Evolutionary conservation across 2,329 filamentous ascomycete genomes (phyloP).

Genomic region (Alternaria alternata): DNA sequence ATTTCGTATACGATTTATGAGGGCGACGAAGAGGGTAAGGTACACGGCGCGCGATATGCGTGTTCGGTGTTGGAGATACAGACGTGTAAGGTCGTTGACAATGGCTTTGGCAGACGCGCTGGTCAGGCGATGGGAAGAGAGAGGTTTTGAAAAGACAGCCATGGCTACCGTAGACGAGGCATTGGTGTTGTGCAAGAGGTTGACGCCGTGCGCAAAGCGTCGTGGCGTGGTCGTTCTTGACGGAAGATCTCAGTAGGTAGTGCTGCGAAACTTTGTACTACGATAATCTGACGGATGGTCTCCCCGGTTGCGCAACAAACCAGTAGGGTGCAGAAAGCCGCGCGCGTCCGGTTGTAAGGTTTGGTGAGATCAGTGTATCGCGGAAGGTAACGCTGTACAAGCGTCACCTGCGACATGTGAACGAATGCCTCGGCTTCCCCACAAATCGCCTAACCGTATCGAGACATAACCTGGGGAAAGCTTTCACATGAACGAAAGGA

Average conservation of each 20-base stretch:
- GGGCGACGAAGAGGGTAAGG: constrained; percentile 52
- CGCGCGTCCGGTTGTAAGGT: constrained; percentile 17
- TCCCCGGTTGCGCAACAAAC: not conserved
- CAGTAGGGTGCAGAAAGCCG: not conserved
- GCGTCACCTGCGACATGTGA: constrained; percentile 31
- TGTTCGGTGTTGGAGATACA: constrained; percentile 52
- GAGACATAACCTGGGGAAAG: constrained; percentile 14
- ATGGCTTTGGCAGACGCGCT: constrained; percentile 47
- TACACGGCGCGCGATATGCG: constrained; percentile 54
- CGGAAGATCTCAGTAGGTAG: not conserved
- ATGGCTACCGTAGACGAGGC: constrained; percentile 41
- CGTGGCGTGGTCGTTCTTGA: constrained; percentile 6
- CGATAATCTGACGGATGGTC: too few species aligned
- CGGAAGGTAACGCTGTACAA: constrained; percentile 18
- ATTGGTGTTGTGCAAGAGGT: constrained; percentile 17
- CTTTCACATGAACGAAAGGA: constrained; percentile 14
- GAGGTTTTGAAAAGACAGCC: constrained; percentile 54
- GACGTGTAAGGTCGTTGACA: constrained; percentile 47
- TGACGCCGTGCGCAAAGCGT: constrained; percentile 4
- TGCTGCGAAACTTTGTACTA: not conserved
- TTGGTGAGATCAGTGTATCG: constrained; percentile 10
- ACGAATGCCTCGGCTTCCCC: constrained; percentile 33
- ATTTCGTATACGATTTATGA: constrained; percentile 81
- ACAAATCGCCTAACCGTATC: constrained; percentile 20
- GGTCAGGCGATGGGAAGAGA: constrained; percentile 40